Evolutionary conservation across 345 rosid genomes (phyloP), one percentile per base, ranked within the genome.

Genomic region (Isatis tinctoria): DNA sequence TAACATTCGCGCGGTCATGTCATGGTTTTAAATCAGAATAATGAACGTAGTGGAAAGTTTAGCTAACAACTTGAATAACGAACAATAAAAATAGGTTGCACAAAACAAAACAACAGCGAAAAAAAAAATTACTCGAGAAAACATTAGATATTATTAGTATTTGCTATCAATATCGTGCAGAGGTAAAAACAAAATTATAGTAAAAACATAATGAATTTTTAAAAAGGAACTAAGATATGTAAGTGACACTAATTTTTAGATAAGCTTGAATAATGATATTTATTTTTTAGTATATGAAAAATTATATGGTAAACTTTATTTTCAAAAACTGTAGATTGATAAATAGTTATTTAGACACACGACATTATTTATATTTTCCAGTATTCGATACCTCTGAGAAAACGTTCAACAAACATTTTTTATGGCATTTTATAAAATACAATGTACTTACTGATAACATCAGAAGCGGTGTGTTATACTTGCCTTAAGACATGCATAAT

Each of bases 221-320:
- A 1, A 1, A 27, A 2, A 30, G 4, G 4, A 30, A 30, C 33
- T 30, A 30, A 54, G 6, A n/a, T 30, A 41, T 30, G 54, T 53
- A 40, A 56, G 65, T 58, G 65, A 9, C 35, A 22, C 20, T 14
- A 13, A 4, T 28, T 27, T 28, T 22, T 3, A 35, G 45, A 70
- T 33, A 57, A 43, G 57, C 44, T 70, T 47, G 45, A 58, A 44
- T 44, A 69, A 58, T 44, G 24, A 33, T 69, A 57, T 56, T 57
- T 69, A 57, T 69, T 69, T 22, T 30, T 30, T 3, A 58, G 74
- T 20, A 30, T 4, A 58, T 43, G 12, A 56, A 57, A 41, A 20
- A 32, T 32, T 32, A 13, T 33, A 43, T 44, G 74, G 57, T n/a
- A 32, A 36, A 2, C 35, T 3, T 20, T 69, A 43, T 26, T 68